Evolutionary conservation across 441 rosid genomes (phyloP).

Genomic region (Mallotus repandus): DNA sequence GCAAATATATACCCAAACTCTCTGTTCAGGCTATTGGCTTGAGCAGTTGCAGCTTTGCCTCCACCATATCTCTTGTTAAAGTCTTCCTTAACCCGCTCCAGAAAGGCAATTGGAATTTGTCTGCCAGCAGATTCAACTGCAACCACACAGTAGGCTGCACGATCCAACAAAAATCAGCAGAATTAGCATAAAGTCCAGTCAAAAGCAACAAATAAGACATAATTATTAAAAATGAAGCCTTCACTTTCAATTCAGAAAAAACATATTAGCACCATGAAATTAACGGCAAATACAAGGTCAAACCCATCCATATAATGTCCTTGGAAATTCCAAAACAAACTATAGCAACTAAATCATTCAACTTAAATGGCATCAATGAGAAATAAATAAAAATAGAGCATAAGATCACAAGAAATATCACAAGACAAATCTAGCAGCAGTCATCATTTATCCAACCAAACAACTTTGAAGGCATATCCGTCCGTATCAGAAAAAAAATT

Average conservation of each 20-base stretch:
- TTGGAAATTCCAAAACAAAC: neutral
- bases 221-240: neutral
- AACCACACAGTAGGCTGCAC: conserved; percentile 90
- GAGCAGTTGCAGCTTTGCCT: conserved; percentile 80
- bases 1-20: conserved; percentile 66
- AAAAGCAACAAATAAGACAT: neutral
- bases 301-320: neutral
- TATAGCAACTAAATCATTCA: neutral
- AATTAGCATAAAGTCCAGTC: conserved; percentile 3
- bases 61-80: conserved; percentile 78
- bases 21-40: conserved; percentile 69
- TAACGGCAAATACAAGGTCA: neutral
- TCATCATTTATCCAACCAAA: neutral
- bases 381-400: neutral
- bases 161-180: conserved; percentile 2
- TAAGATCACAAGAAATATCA: neutral
- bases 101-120: conserved; percentile 86
- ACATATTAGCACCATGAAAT: neutral
- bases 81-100: conserved; percentile 86
- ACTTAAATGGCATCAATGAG: neutral
- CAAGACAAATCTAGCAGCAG: neutral
- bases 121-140: conserved; percentile 88
- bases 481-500: neutral
- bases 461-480: neutral
- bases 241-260: neutral